Conservation (phyloP, 148 eudicot genomes). For the Spergularia bocconei region DNA sequence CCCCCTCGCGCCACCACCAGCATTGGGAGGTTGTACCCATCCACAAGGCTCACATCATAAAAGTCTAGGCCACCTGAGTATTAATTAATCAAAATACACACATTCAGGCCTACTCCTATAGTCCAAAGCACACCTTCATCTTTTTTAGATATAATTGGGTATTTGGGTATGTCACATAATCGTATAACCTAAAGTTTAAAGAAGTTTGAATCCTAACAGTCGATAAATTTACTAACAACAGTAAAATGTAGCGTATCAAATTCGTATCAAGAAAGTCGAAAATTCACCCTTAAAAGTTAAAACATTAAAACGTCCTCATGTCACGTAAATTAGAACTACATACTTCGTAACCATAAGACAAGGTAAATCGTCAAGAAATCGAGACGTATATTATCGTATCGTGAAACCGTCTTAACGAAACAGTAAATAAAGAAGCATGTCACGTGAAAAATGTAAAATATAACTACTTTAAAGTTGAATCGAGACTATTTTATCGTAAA, state of each 20-base stretch:
- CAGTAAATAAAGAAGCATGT: background rate
- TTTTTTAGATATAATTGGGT: no score
- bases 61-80: constrained; percentile 61
- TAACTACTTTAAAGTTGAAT: no score
- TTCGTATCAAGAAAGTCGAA: background rate
- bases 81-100: background rate
- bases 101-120: background rate
- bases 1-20: constrained; percentile 61
- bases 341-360: no score
- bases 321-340: background rate
- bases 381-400: background rate
- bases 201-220: background rate
- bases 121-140: no score
- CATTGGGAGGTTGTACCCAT: constrained; percentile 90
- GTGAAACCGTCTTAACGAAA: background rate
- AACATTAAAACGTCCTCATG: background rate
- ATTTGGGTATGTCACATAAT: background rate
- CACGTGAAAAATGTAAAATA: background rate
- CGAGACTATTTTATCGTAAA: background rate
- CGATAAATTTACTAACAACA: no score
- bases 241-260: background rate
- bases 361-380: no score
- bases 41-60: constrained; percentile 93
- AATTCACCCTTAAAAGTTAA: background rate
- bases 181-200: background rate